Conservation (phyloP, 2,329 filamentous ascomycete species). For the Claviceps arundinis region DNA sequence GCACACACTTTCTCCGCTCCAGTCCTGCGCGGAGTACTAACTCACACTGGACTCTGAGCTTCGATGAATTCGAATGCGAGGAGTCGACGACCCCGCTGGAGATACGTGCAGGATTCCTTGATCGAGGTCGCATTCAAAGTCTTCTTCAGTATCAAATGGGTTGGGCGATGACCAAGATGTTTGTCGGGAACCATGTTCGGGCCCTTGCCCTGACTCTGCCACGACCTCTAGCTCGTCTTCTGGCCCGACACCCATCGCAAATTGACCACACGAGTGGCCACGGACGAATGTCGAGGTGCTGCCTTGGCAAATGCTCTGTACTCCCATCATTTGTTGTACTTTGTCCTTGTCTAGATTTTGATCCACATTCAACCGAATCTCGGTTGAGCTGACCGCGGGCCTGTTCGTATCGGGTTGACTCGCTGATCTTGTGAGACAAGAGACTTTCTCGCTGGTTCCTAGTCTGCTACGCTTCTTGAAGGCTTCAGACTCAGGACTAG, state of each 20-base stretch:
- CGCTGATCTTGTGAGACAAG: not conserved
- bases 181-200: not conserved
- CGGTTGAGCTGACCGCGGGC: slow-evolving; percentile 17
- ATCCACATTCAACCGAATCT: slow-evolving; percentile 22
- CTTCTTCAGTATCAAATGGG: slow-evolving; percentile 24
- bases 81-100: slow-evolving; percentile 26
- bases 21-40: not conserved
- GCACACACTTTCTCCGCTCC: slow-evolving; percentile 1
- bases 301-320: not conserved
- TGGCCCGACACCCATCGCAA: not conserved
- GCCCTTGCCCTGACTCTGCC: not conserved
- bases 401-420: not conserved
- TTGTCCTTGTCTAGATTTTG: slow-evolving; percentile 22
- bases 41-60: not conserved
- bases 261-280: not conserved
- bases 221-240: not conserved
- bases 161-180: not conserved
- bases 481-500: slow-evolving; percentile 10
- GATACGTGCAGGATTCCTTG: slow-evolving; percentile 23
- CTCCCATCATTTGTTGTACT: slow-evolving; percentile 11
- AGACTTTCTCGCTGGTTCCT: not conserved
- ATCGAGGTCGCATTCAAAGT: slow-evolving; percentile 25
- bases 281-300: not conserved
- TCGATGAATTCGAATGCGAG: slow-evolving; percentile 13
- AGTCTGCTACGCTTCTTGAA: not conserved